Evolutionary conservation across 345 rosid species (phyloP).

Genomic region (Gossypium sturtianum): DNA sequence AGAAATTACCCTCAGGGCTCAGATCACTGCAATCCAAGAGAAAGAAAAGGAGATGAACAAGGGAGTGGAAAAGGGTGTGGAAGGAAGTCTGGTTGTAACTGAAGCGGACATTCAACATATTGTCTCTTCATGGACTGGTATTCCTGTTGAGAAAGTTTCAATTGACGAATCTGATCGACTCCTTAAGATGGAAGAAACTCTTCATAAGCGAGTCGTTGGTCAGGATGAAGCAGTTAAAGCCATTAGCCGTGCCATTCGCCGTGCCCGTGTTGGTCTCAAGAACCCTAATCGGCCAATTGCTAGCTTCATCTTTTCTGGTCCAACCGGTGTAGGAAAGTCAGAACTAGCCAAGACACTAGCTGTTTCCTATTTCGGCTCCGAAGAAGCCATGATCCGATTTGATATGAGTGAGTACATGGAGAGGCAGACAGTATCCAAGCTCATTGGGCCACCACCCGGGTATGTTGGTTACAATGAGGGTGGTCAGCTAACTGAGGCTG

Average conservation of each 20-base stretch:
- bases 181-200: conserved; percentile 32
- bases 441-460: conserved; percentile 96
- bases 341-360: conserved; percentile 93
- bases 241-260: conserved; percentile 87
- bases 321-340: conserved; percentile 97
- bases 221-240: conserved; percentile 98
- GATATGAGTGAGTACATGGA: conserved; percentile 99
- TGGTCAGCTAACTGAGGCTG: conserved; percentile 93
- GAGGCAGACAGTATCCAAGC: conserved; percentile 89
- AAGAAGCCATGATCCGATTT: conserved; percentile 90
- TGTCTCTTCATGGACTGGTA: conserved; percentile 93
- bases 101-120: conserved; percentile 91
- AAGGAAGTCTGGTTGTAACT: conserved; percentile 68
- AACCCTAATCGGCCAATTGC: conserved; percentile 92
- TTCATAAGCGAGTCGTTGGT: conserved; percentile 83
- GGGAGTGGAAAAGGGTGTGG: conserved; percentile 48
- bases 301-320: conserved; percentile 98
- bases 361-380: conserved; percentile 89
- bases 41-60: conserved; percentile 79
- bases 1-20: conserved; percentile 88
- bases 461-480: conserved; percentile 97
- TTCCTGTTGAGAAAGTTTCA: conserved; percentile 96
- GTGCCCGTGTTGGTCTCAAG: conserved; percentile 95
- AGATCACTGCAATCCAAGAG: conserved; percentile 67
- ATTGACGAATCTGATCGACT: conserved; percentile 91